These are phyloP conservation scores for Cornus florida DNA, from an alignment of 148 eudicot species.

Conservation along the genomic window DNA sequence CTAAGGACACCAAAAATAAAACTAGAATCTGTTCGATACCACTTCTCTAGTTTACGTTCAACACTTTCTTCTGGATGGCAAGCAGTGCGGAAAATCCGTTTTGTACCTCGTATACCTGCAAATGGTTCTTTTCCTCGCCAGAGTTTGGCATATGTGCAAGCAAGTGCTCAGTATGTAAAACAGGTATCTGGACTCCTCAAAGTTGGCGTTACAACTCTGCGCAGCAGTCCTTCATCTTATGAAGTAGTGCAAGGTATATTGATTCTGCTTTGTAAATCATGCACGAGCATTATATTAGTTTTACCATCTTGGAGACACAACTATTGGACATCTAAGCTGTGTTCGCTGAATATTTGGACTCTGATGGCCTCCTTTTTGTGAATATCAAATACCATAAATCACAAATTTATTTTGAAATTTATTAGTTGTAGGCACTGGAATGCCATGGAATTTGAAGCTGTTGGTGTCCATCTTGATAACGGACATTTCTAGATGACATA, in stretches of 20 bases:
- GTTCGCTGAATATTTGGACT: background rate
- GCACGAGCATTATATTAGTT: background rate
- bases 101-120: slow-evolving; percentile 56
- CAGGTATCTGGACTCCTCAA: slow-evolving; percentile 86
- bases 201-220: slow-evolving; percentile 78
- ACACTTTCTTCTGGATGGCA: slow-evolving; percentile 69
- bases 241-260: slow-evolving; percentile 69
- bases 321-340: background rate
- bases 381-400: background rate
- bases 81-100: slow-evolving; percentile 59
- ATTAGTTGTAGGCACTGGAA: background rate
- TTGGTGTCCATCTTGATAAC: background rate
- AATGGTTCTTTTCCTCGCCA: slow-evolving; percentile 72
- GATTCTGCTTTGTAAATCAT: background rate
- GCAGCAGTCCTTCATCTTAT: slow-evolving; percentile 66
- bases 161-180: slow-evolving; percentile 79
- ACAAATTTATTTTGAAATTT: background rate
- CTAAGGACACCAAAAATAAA: slow-evolving; percentile 56
- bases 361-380: background rate
- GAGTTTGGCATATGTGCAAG: slow-evolving; percentile 87
- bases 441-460: background rate
- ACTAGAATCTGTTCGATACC: slow-evolving; percentile 47
- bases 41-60: slow-evolving; percentile 47
- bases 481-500: background rate
- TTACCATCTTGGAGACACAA: background rate